phyloP scores from a whole-genome alignment of 2,329 filamentous ascomycete genomes.

The Colletotrichum spaethianum region DNA sequence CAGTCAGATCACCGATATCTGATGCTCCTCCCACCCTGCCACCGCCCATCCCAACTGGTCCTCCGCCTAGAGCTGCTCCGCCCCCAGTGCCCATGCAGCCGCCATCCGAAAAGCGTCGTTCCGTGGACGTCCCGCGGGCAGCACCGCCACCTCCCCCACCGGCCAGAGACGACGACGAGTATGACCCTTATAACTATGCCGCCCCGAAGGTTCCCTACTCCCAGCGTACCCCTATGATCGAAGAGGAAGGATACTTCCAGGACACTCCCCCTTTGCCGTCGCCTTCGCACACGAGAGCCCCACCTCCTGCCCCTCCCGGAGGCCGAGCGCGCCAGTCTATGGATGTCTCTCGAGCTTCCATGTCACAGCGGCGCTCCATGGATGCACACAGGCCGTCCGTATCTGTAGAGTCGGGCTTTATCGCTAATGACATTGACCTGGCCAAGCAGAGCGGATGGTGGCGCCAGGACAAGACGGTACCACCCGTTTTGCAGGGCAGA shows the following conservation, averaged over 20 bases:
- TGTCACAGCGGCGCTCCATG: conserved; percentile 73
- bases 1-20: conserved; percentile 68
- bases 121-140: conserved; percentile 78
- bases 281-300: conserved; percentile 45
- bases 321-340: conserved; percentile 69
- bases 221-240: conserved; percentile 55
- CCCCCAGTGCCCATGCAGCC: conserved; percentile 77
- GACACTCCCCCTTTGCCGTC: conserved; percentile 60
- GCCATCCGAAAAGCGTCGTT: conserved; percentile 68
- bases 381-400: conserved; percentile 82
- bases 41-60: conserved; percentile 69
- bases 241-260: conserved; percentile 62
- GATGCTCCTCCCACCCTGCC: conserved; percentile 62
- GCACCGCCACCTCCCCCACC: conserved; percentile 77
- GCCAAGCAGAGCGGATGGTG: conserved; percentile 85
- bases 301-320: conserved; percentile 32
- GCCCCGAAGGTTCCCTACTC: conserved; percentile 52
- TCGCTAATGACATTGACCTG: conserved; percentile 90
- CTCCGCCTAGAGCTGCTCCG: conserved; percentile 72
- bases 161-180: conserved; percentile 73
- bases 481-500: conserved; percentile 85
- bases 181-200: conserved; percentile 76
- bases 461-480: conserved; percentile 83
- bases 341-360: conserved; percentile 70
- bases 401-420: conserved; percentile 84